Percentiles rank a stretch among this genome's conserved stretches.
phyloP scores from a whole-genome alignment of 768 basidiomycete species.

The Phlegmacium glaucopus region DNA sequence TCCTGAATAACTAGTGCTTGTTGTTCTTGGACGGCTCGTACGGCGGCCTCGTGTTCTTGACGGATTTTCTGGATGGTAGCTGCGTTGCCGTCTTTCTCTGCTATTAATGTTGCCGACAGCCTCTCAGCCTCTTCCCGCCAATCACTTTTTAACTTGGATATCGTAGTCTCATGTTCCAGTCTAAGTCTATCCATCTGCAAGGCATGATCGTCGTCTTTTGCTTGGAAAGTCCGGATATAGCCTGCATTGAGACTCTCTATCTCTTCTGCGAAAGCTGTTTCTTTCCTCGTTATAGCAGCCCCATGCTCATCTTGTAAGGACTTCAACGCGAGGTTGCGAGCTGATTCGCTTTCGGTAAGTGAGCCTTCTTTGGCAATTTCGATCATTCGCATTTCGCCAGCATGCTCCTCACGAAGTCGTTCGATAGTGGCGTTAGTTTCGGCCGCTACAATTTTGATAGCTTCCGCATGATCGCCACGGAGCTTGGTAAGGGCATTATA shows the following conservation, averaged over 20 bases:
- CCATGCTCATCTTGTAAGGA: constrained; percentile 73
- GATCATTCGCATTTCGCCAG: constrained; percentile 64
- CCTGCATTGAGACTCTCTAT: constrained; percentile 63
- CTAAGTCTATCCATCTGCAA: constrained; percentile 58
- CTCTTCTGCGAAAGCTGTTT: constrained; percentile 61
- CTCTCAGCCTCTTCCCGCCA: constrained; percentile 48
- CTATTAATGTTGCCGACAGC: constrained; percentile 39
- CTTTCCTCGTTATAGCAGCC: constrained; percentile 62
- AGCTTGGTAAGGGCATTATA: constrained; percentile 78
- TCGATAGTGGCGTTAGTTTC: constrained; percentile 64
- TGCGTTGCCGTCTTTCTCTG: constrained; percentile 42
- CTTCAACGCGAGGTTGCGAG: constrained; percentile 57
- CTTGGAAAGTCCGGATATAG: constrained; percentile 49
- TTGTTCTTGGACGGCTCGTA: constrained; percentile 48
- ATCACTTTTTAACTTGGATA: constrained; percentile 54
- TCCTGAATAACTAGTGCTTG: constrained; percentile 53
- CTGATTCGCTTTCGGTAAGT: constrained; percentile 69
- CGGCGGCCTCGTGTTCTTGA: constrained; percentile 46
- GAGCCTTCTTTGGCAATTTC: constrained; percentile 76
- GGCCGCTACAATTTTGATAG: constrained; percentile 56
- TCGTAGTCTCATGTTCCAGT: constrained; percentile 51
- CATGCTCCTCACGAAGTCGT: constrained; percentile 74
- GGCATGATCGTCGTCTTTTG: constrained; percentile 60
- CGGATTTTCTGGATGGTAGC: constrained; percentile 31
- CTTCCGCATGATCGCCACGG: constrained; percentile 65